phyloP scores from a whole-genome alignment of 805 yeast genomes.

The Saccharomyces paradoxus region DNA sequence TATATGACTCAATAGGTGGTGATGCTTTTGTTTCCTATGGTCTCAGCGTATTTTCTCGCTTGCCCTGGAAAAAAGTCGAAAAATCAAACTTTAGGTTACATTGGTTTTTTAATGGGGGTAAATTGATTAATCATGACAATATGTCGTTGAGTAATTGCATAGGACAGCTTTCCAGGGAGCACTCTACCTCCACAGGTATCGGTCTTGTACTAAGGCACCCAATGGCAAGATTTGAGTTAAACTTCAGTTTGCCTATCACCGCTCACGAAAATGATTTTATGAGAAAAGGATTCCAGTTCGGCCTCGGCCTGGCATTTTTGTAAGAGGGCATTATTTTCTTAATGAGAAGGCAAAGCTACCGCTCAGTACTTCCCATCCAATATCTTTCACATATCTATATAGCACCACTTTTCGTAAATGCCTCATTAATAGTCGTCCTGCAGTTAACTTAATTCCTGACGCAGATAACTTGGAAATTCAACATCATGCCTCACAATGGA shows the following conservation, averaged over 20 bases:
- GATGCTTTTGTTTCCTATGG: conserved; percentile 50
- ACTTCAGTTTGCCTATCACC: conserved; percentile 53
- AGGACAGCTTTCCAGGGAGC: conserved; percentile 30
- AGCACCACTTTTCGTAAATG: background rate
- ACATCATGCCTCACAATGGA: too few species aligned
- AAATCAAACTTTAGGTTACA: conserved; percentile 54
- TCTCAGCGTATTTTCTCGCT: conserved; percentile 45
- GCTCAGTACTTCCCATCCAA: background rate
- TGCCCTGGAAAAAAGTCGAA: conserved; percentile 42
- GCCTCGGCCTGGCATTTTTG: conserved; percentile 53
- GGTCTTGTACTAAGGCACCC: conserved; percentile 59
- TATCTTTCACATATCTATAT: background rate
- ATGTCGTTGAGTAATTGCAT: conserved; percentile 14
- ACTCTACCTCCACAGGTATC: conserved; percentile 47
- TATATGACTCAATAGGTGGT: conserved; percentile 59
- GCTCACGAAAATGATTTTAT: conserved; percentile 41
- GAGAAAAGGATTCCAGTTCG: conserved; percentile 61
- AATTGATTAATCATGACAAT: conserved; percentile 34
- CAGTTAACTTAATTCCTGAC: too few species aligned
- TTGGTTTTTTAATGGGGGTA: conserved; percentile 59
- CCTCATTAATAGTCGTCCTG: too few species aligned
- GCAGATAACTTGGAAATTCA: too few species aligned
- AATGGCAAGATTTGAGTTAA: conserved; percentile 59
- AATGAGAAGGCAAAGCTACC: background rate
- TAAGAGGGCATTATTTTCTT: conserved; percentile 17